phyloP scores from a whole-genome alignment of 2,329 filamentous ascomycete species.

The Fusarium domesticum region DNA sequence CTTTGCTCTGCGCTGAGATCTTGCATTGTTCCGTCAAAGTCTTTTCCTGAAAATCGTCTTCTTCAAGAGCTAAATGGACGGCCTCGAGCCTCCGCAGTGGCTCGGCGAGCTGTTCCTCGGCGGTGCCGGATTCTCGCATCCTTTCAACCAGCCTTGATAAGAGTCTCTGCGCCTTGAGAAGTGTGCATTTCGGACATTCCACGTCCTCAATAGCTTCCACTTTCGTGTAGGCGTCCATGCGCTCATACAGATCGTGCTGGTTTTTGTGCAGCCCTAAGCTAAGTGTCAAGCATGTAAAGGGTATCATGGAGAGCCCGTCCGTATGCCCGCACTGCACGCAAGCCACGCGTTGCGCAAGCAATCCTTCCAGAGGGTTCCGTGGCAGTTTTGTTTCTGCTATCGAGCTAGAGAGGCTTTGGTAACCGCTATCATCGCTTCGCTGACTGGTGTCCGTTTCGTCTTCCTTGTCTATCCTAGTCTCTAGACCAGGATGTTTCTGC shows the following conservation, averaged over 20 bases:
- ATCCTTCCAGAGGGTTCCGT: slow-evolving; percentile 80
- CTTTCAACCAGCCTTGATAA: slow-evolving; percentile 47
- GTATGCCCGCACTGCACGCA: slow-evolving; percentile 84
- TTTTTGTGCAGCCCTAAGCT: slow-evolving; percentile 64
- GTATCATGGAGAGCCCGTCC: slow-evolving; percentile 83
- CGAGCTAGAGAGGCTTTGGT: slow-evolving; percentile 45
- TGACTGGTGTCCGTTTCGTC: slow-evolving; percentile 47
- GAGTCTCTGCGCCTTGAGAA: slow-evolving; percentile 55
- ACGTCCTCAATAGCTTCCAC: slow-evolving; percentile 86
- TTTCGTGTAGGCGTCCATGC: slow-evolving; percentile 79
- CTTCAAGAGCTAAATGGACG: slow-evolving; percentile 68
- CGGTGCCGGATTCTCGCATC: slow-evolving; percentile 33
- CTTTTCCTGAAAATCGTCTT: slow-evolving; percentile 75
- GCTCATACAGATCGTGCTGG: slow-evolving; percentile 70
- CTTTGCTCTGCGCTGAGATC: slow-evolving; percentile 63
- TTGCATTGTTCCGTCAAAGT: slow-evolving; percentile 62
- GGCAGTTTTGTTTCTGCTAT: slow-evolving; percentile 40
- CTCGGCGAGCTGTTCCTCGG: slow-evolving; percentile 51
- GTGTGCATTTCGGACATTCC: slow-evolving; percentile 86
- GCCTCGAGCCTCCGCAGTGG: slow-evolving; percentile 57
- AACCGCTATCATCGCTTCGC: slow-evolving; percentile 56
- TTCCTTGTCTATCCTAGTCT: slow-evolving; percentile 37
- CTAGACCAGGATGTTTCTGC: slow-evolving; percentile 37
- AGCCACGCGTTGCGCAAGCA: slow-evolving; percentile 83
- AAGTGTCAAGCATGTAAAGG: slow-evolving; percentile 90